phyloP scores from a whole-genome alignment of 1,284 basidiomycete genomes.

The Salmacisia buchloeana region DNA sequence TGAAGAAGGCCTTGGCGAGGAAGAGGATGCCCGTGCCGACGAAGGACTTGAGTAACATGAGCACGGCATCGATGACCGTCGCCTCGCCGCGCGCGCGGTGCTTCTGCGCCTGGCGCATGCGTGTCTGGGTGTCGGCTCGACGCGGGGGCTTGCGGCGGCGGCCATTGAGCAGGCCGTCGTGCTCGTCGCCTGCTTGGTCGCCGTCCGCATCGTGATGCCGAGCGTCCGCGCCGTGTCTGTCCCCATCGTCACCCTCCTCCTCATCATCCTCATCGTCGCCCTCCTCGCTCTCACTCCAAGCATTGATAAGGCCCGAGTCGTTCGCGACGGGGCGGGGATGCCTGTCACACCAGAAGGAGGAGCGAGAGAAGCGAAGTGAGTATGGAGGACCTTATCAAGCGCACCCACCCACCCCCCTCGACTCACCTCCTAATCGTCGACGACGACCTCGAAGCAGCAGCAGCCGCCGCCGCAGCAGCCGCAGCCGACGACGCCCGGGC shows the following conservation, averaged over 20 bases:
- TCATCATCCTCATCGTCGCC: neutral
- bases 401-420: no score
- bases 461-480: no score
- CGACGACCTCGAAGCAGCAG: no score
- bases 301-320: conserved; percentile 1
- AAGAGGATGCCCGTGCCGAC: conserved; percentile 95
- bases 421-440: no score
- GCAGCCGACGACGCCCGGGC: no score
- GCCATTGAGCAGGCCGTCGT: conserved; percentile 6
- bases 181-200: neutral
- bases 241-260: neutral
- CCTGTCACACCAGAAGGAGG: no score
- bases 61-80: conserved; percentile 43
- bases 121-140: conserved; percentile 22
- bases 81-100: conserved; percentile 42
- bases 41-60: conserved; percentile 68
- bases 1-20: conserved; percentile 94
- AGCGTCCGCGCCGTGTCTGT: neutral
- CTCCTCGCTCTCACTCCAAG: conserved; percentile 5
- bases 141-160: conserved; percentile 8
- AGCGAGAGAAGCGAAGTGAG: no score
- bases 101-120: conserved; percentile 33
- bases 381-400: no score
- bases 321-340: neutral
- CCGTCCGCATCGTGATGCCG: neutral